These are phyloP conservation scores for Boletus insuetus DNA, from an alignment of 768 basidiomycete genomes.

Conservation along the genomic window DNA sequence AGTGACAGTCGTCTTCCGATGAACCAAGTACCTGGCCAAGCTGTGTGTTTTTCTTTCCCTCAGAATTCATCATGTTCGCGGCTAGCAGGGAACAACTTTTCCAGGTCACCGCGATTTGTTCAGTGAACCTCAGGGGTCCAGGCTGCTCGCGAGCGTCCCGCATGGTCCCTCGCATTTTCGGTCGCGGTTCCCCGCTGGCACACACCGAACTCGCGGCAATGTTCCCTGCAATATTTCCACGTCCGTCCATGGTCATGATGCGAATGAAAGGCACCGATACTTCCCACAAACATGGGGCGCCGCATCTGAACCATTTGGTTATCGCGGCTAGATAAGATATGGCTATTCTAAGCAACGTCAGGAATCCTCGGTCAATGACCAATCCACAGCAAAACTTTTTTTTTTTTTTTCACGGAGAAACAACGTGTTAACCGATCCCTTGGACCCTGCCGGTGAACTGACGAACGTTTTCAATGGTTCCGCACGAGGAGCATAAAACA, in stretches of 20 bases:
- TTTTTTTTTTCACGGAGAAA: not conserved
- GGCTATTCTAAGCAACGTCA: not conserved
- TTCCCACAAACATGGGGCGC: not conserved
- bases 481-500: constrained; percentile 5
- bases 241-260: not conserved
- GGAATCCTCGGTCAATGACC: not conserved
- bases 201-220: too few relatives aligned
- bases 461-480: not conserved
- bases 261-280: not conserved
- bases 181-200: too few relatives aligned
- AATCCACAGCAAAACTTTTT: not conserved
- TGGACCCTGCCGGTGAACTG: not conserved
- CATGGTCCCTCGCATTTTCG: too few relatives aligned
- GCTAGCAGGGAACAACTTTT: too few relatives aligned
- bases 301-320: too few relatives aligned
- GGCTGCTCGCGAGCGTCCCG: too few relatives aligned
- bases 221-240: not conserved
- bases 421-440: not conserved
- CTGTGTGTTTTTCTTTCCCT: not conserved
- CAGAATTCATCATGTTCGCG: too few relatives aligned
- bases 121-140: too few relatives aligned
- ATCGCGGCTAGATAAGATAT: constrained; percentile 11
- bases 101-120: too few relatives aligned
- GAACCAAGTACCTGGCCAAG: not conserved
- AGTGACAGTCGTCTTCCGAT: not conserved